Evolutionary conservation across 768 basidiomycete species (phyloP), one percentile per base, ranked within the genome.

Genomic region (Suillus weaverae): DNA sequence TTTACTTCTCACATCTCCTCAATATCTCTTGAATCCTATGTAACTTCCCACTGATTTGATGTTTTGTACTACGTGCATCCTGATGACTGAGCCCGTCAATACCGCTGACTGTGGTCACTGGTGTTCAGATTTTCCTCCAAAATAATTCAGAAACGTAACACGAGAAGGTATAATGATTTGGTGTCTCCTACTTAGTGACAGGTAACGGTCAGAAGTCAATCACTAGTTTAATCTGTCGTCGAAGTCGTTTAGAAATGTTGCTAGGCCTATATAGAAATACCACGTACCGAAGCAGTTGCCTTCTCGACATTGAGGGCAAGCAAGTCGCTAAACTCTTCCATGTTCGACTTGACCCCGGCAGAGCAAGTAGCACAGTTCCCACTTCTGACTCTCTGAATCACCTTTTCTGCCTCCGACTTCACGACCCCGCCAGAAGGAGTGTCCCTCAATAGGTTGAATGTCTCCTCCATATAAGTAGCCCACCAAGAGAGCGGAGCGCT

Each of bases 311-410:
- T 64, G 16, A 18, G 32, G 3, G 41, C 44, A 26, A 64, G 33
- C 18, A 73, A 10, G 4, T 46, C 46, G 1, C 30, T 30, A 30
- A 73, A 66, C 9, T 68, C 64, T 11, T 50, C 64, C 72, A 73
- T 70, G 0, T 61, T 65, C 18, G 59, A 53, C 2, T 48, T 18
- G 2, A 73, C 22, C n/a, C 10, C 38, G 0, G 53, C 32, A 22
- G 64, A 62, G 41, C 71, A 72, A 26, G 2, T 1, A 1, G 0
- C 0, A 43, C 69, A 72, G 22, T 54, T 41, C 5, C 1, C 22
- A 1, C 20, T 18, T 38, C 56, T 65, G 2, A 67, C 64, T 0
- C 1, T 3, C 32, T 61, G 57, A 20, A 61, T 62, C 50, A 20
- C 41, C 22, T 35, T 43, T 35, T n/a, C 32, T 38, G 11, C 50